Conservation (phyloP, 2,329 filamentous ascomycete species). For the Tolypocladium pustulatum region DNA sequence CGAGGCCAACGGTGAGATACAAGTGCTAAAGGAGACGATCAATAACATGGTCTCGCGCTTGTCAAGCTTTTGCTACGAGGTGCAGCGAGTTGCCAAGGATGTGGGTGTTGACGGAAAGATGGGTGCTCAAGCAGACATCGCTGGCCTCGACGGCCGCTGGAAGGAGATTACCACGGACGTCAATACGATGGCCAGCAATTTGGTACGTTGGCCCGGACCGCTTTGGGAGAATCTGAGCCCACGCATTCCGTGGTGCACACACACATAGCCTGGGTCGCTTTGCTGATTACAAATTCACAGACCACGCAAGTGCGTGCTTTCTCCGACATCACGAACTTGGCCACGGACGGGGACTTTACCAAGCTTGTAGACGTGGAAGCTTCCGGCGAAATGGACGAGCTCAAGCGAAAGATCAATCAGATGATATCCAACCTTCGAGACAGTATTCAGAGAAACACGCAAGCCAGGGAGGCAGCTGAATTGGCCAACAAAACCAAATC, state of each 20-base stretch:
- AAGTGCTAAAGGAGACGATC: conserved; percentile 89
- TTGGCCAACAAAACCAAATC: conserved; percentile 97
- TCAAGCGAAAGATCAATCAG: conserved; percentile 98
- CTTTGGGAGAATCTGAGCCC: not conserved
- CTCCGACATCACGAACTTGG: conserved; percentile 95
- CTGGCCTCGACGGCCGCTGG: conserved; percentile 87
- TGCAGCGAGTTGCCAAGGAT: conserved; percentile 91
- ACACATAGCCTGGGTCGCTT: not conserved
- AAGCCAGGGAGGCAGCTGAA: conserved; percentile 90
- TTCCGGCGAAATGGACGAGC: conserved; percentile 96
- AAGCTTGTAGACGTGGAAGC: conserved; percentile 95
- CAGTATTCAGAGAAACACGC: conserved; percentile 93
- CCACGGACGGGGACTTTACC: conserved; percentile 93
- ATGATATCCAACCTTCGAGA: conserved; percentile 96
- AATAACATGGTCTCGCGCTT: conserved; percentile 97
- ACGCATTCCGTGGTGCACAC: not conserved
- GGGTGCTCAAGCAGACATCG: conserved; percentile 92
- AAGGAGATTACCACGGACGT: conserved; percentile 97
- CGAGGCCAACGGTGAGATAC: conserved; percentile 87
- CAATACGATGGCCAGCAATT: conserved; percentile 75
- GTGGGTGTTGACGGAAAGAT: conserved; percentile 98
- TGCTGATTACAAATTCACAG: conserved; percentile 35
- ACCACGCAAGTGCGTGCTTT: conserved; percentile 97
- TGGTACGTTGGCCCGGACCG: conserved; percentile 31
- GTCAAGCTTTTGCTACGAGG: conserved; percentile 91